Base-by-base conservation (phyloP, 2,329 filamentous ascomycete genomes). In the Cladophialophora immunda region DNA sequence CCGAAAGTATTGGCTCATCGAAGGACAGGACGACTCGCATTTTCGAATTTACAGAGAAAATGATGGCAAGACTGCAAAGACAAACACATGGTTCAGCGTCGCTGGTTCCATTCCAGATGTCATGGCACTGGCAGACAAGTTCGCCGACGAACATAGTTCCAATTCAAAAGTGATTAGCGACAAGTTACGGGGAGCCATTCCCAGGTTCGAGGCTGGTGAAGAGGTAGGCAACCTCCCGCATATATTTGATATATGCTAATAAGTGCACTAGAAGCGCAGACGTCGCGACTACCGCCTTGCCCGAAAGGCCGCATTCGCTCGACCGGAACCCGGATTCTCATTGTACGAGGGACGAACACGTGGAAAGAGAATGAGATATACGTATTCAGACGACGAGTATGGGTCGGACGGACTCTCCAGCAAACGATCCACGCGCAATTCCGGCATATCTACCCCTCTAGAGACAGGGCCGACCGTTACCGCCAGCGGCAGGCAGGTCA, bases 361-460 rank as follows among this genome's bases (percentile, higher is more conserved):
- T 66, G 95, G 95, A 64, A 98, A 99, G 83, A 91, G 94, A 68
- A 91, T 97, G 81, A 96, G 94, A 79, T 99, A 99, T 76, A 99
- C 93, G 0, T 99, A 92, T 76, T 96, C 93, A 0, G 94, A 97
- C 60, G 90, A 90, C 38, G 88, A 90, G 17, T 87, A 88, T 55
- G 83, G 81, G 59, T 86, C 77, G 77, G 94, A 83, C 67, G 81
- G 81, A 19, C 87, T 89, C 6, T 92, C 92, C 13, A 86, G 88
- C 19, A 89, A 86, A 53, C 82, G 84, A 55, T 89, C 87, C 4
- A 81, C 81, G 9, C 82, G 94, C 29, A 91, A 93, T 71, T 93
- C 91, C 1, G 87, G 90, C 45, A 85, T 89, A 9, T 89, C 88
- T 69, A 93, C 92, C 0, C 91, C 93, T 0, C 87, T 87, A 47